Percentiles rank a stretch among this genome's conserved stretches.
These are phyloP conservation scores for Acacia crassicarpa DNA, from an alignment of 306 rosid genomes.

Conservation along the genomic window DNA sequence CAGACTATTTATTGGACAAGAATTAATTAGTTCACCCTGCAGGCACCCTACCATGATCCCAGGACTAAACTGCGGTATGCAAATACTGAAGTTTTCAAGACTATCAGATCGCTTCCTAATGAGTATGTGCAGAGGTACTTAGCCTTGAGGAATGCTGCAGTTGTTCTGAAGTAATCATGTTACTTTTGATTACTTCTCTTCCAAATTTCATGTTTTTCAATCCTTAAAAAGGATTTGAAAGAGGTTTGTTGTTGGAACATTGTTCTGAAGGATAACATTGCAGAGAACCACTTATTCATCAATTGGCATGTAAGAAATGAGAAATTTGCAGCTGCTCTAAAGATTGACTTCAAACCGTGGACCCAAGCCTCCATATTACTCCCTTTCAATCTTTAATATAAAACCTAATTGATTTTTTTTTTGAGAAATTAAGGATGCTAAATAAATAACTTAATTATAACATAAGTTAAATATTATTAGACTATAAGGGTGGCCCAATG, in stretches of 20 bases:
- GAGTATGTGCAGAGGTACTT: conserved; percentile 87
- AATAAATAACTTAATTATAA: no score
- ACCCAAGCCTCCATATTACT: no score
- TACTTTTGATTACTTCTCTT: neutral
- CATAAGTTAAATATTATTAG: no score
- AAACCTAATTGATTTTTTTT: no score
- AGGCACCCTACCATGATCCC: conserved; percentile 94
- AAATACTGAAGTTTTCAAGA: conserved; percentile 80
- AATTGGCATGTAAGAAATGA: neutral
- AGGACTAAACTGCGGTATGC: conserved; percentile 88
- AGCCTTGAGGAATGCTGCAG: conserved; percentile 79
- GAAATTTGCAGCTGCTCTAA: neutral
- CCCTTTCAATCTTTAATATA: no score
- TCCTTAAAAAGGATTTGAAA: conserved; percentile 9
- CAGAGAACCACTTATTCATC: neutral
- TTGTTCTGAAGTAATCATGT: conserved; percentile 63
- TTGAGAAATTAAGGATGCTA: accelerated
- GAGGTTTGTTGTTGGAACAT: neutral
- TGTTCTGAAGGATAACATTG: neutral
- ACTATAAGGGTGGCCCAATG: no score
- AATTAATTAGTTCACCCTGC: conserved; percentile 35
- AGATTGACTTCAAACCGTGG: no score
- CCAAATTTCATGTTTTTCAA: neutral
- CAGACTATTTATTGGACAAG: neutral
- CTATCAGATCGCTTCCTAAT: conserved; percentile 74